Evolutionary conservation across 306 rosid genomes (phyloP), one percentile per base, ranked within the genome.

Genomic region (Cucurbita pepo): DNA sequence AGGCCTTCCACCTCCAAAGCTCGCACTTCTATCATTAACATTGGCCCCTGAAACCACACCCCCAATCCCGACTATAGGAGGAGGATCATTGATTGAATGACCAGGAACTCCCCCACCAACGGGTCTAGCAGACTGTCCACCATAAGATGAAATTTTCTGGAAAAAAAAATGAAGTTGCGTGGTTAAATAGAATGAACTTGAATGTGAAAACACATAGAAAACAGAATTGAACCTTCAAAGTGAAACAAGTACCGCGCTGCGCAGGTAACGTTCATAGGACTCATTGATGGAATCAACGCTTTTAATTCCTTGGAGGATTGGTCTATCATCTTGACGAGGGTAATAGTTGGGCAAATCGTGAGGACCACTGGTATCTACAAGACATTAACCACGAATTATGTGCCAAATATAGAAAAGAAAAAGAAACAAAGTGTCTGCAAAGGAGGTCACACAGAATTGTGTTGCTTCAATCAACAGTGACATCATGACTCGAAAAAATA

Each of bases 191-290:
- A 6, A 62, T 30, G 16, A 72, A 69, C 36, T 55, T 18, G 62
- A 64, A 45, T 60, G 19, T 2, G 10, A 63, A 73, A 43, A 41
- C 11, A 69, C 34, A 76, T 61, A 69, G 34, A 69, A 64, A 74
- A 79, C 62, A 78, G 56, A 38, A 69, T 3, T 70, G 74, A 51
- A 51, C 59, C 74, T 70, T 70, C 47, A 65, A 71, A 75, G 62
- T 62, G 38, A 85, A 71, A n/a, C 70, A 60, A 54, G 57, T 90
- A 93, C 98, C 94, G 89, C 85, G 82, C 80, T 86, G 72, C 89
- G 97, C 67, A 90, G 88, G 76, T 93, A 93, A 76, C 89, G 96
- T 71, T 93, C 98, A 81, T 93, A 93, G 59, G 98, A 90, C n/a
- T 96, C 98, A 66, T 87, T 91, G 66, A 93, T 91, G 79, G 98